phyloP scores from a whole-genome alignment of 1,284 basidiomycete genomes.

The Anthracocystis setariae region DNA sequence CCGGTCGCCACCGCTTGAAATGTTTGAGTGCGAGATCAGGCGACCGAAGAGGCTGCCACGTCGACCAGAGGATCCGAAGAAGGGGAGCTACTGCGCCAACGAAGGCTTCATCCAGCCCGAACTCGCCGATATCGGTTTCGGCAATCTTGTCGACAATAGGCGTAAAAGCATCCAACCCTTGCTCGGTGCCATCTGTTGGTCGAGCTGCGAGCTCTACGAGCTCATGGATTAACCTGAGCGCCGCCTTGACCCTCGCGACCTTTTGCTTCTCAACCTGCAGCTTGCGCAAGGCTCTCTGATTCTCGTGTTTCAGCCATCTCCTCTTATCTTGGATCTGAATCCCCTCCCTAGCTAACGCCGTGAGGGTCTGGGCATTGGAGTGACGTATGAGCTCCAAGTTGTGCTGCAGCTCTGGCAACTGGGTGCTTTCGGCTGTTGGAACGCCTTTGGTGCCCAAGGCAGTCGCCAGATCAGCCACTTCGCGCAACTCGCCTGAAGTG shows the following conservation, averaged over 20 bases:
- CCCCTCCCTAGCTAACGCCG: slow-evolving; percentile 88
- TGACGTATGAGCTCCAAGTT: slow-evolving; percentile 89
- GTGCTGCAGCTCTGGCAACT: slow-evolving; percentile 91
- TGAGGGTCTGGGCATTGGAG: slow-evolving; percentile 81
- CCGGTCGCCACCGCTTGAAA: slow-evolving; percentile 78
- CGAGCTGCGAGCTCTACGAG: slow-evolving; percentile 28
- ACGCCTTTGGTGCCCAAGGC: slow-evolving; percentile 42
- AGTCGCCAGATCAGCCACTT: slow-evolving; percentile 52
- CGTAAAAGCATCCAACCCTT: slow-evolving; percentile 27
- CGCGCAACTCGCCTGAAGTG: slow-evolving; percentile 42
- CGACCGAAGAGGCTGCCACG: slow-evolving; percentile 79
- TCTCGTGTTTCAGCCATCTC: slow-evolving; percentile 73
- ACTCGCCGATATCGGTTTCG: slow-evolving; percentile 20
- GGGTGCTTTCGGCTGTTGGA: slow-evolving; percentile 10
- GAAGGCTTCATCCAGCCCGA: slow-evolving; percentile 80
- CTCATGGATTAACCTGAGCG: slow-evolving; percentile 34
- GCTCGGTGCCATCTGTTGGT: background rate
- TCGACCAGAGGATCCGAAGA: slow-evolving; percentile 75
- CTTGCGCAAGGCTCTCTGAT: slow-evolving; percentile 76
- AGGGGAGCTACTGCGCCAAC: slow-evolving; percentile 87
- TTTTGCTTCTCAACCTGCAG: slow-evolving; percentile 73
- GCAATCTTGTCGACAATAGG: slow-evolving; percentile 24
- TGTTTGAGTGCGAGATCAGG: slow-evolving; percentile 72
- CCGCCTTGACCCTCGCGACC: slow-evolving; percentile 44
- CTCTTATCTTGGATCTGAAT: slow-evolving; percentile 81